Base-by-base conservation (phyloP, 208 protist genomes). In the Wallacemonas sp. region DNA sequence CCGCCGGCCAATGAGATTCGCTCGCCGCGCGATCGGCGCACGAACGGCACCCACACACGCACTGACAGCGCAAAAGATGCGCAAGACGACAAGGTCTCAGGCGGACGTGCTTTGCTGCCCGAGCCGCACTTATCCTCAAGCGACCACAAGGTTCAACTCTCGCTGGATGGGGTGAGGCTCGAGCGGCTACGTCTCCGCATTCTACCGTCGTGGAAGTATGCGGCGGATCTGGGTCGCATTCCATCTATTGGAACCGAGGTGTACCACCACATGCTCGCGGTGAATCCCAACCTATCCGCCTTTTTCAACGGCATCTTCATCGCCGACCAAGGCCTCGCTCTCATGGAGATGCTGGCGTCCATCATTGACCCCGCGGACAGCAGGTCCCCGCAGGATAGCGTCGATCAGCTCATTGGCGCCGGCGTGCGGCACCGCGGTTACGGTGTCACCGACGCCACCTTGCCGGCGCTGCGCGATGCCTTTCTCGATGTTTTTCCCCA, bases 301-400 rank as follows among this genome's bases (percentile, higher is more conserved):
- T 37, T 57, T 15, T 57, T 57, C 50, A 32, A 32, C 19, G 50
- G 50, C 15, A 17, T 57, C 29, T 57, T 57, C 50, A 34, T 57
- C 9, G 50, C 50, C 50, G 50, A 57, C 30, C 50, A 57, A 26
- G 50, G 50, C 50, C 9, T 17, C 12, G 50, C 50, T 6, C 50
- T 57, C 17, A 57, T 57, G 50, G 50, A 57, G 15, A 57, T 57
- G 50, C 9, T 57, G 3, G 17, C 5, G 30, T 21, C 29, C 17
- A 26, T 32, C 29, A 24, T 57, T 27, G 50, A 57, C 50, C 30
- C 50, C 3, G 17, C 9, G 0, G 22, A 19, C 22, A 27, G 8
- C 50, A 26, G 9, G n/a, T 8, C 50, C n/a, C 50, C 26, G 12
- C 32, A 41, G 45, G 50, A 38, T 19, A 39, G 29, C 17, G 0